These are phyloP conservation scores for Margaritispora aquatica DNA, from an alignment of 495 filamentous ascomycete species.

Conservation along the genomic window DNA sequence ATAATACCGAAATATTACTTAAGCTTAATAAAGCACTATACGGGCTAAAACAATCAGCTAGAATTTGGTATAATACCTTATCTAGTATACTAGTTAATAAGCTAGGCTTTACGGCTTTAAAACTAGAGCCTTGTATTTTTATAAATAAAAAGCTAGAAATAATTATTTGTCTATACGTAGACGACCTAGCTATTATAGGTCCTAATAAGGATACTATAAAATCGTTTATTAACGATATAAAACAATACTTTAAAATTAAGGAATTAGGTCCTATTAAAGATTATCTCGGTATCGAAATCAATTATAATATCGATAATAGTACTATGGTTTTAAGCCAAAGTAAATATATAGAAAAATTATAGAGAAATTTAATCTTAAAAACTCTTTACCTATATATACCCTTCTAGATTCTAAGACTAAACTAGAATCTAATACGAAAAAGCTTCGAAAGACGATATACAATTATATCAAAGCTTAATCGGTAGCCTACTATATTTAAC, in stretches of 20 bases:
- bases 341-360: slow-evolving; percentile 18
- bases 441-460: slow-evolving; percentile 1
- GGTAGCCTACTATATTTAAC: slow-evolving; percentile 17
- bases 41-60: slow-evolving; percentile 19
- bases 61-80: slow-evolving; percentile 15
- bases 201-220: slow-evolving; percentile 8
- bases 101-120: slow-evolving; percentile 9
- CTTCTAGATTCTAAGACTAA: slow-evolving; percentile 13
- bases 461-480: slow-evolving; percentile 12
- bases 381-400: slow-evolving; percentile 11
- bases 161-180: slow-evolving; percentile 17
- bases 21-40: slow-evolving; percentile 18
- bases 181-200: slow-evolving; percentile 17
- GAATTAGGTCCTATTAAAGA: slow-evolving; percentile 16
- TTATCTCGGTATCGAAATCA: slow-evolving; percentile 20
- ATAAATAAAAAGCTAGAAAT: slow-evolving; percentile 6
- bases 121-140: slow-evolving; percentile 11
- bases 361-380: slow-evolving; percentile 3
- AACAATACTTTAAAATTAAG: slow-evolving; percentile 19
- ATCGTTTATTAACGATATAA: slow-evolving; percentile 13
- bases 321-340: slow-evolving; percentile 13
- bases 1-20: background rate
- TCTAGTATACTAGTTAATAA: slow-evolving; percentile 6
- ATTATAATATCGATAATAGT: slow-evolving; percentile 2
- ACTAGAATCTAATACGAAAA: slow-evolving; percentile 7